Conservation (phyloP, 768 basidiomycete species). For the Russula sp. region DNA sequence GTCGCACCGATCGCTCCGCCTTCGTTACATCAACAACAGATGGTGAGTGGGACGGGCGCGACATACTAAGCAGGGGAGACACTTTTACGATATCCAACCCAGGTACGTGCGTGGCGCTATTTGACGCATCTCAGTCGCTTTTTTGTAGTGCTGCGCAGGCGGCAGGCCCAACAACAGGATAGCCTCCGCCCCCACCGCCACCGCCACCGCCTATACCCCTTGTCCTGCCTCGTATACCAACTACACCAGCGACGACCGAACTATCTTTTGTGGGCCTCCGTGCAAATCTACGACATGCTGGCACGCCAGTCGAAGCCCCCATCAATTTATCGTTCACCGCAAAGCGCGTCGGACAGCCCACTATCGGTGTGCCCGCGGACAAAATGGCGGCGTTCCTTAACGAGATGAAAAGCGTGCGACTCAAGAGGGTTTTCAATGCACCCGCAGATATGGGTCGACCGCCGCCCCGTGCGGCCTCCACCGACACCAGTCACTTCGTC, state of each 20-base stretch:
- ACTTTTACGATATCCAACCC: too few relatives aligned
- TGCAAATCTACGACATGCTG: slow-evolving; percentile 60
- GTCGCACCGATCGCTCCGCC: slow-evolving; percentile 36
- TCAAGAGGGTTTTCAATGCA: slow-evolving; percentile 54
- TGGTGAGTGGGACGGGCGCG: slow-evolving; percentile 35
- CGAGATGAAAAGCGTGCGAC: slow-evolving; percentile 72
- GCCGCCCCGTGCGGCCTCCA: slow-evolving; percentile 17
- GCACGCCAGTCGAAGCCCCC: slow-evolving; percentile 59
- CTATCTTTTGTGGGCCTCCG: slow-evolving; percentile 57
- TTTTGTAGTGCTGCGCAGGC: too few relatives aligned
- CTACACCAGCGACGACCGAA: slow-evolving; percentile 34
- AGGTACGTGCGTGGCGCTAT: too few relatives aligned
- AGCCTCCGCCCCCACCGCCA: slow-evolving; percentile 31
- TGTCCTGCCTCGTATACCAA: slow-evolving; percentile 29
- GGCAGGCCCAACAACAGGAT: too few relatives aligned
- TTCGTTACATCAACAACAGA: slow-evolving; percentile 38
- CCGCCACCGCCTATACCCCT: slow-evolving; percentile 23
- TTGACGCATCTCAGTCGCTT: too few relatives aligned
- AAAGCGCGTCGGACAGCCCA: slow-evolving; percentile 56
- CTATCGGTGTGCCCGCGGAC: slow-evolving; percentile 70
- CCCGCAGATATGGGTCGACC: slow-evolving; percentile 30
- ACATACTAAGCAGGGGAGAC: too few relatives aligned
- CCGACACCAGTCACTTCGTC: too few relatives aligned
- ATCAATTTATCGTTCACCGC: slow-evolving; percentile 49
- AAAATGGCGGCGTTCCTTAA: slow-evolving; percentile 81